Evolutionary conservation across 2,329 filamentous ascomycete genomes (phyloP), one percentile per base, ranked within the genome.

Genomic region (Zymoseptoria pseudotritici): DNA sequence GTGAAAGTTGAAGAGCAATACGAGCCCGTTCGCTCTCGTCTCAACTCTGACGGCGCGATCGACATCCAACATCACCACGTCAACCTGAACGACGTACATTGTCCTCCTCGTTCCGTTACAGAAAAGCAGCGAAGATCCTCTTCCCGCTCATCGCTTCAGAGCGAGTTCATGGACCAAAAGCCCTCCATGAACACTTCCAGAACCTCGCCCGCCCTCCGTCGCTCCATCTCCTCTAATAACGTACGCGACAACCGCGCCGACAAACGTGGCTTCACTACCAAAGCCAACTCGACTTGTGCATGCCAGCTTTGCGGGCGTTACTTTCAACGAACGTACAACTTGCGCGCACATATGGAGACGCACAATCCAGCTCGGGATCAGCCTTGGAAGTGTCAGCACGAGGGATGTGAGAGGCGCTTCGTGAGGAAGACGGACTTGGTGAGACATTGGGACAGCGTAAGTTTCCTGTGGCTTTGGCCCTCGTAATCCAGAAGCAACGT

Each of bases 321-420:
- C 17, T 96, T 96, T 72, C 90, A 89, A 65, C 81, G 91, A 63
- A 87, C 85, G 68, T 95, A 93, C 77, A 96, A 96, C 75, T 90
- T 87, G 76, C 91, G 89, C 70, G 88, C 90, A 29, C 91, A 96
- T 72, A 82, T 92, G 81, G 87, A 92, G 70, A 92, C 86, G 0
- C 91, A 96, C 70, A 86, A 94, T 70, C 85, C 89, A 13, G 82
- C 83, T 61, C 82, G 88, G 59, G 83, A 84, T 67, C 89, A 89
- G 68, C 85, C 86, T 0, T 88, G 90, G 69, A 79, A 81, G 1
- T 96, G 91, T 73, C 77, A 77, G 1, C 77, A 85, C 29, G 73
- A 80, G 2, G 82, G 81, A 56, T 96, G 91, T 75, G 80, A 76
- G 65, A 90, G 88, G 76, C 83, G 84, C 56, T 96, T 96, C 73